Evolutionary conservation across 2,329 filamentous ascomycete species (phyloP).

Genomic region (Aspergillus sojae): DNA sequence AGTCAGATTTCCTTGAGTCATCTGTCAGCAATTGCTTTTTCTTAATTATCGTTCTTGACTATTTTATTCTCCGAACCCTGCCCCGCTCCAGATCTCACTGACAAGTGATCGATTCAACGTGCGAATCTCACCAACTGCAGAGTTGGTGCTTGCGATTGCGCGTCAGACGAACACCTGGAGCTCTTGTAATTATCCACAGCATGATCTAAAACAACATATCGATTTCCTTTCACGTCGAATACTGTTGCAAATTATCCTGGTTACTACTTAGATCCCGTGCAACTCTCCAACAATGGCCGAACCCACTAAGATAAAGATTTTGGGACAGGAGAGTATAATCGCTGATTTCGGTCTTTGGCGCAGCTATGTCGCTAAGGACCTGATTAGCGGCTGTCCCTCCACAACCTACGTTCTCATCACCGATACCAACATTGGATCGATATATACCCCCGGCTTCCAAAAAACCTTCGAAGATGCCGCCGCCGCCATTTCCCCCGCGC

Average conservation of each 20-base stretch:
- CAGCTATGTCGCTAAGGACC: slow-evolving; percentile 76
- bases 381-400: slow-evolving; percentile 74
- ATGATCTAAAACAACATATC: slow-evolving; percentile 21
- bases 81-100: neutral
- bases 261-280: neutral
- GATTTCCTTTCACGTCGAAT: slow-evolving; percentile 9
- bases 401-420: slow-evolving; percentile 97
- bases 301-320: slow-evolving; percentile 72
- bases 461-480: slow-evolving; percentile 61
- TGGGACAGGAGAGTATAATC: slow-evolving; percentile 87
- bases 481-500: slow-evolving; percentile 50
- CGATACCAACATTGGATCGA: slow-evolving; percentile 83
- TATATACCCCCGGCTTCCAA: slow-evolving; percentile 79
- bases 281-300: slow-evolving; percentile 33
- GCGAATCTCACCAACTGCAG: neutral
- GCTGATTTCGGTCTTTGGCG: slow-evolving; percentile 91
- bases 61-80: neutral
- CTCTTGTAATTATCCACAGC: slow-evolving; percentile 10
- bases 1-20: neutral
- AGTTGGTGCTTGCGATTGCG: neutral
- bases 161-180: slow-evolving; percentile 2
- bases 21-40: slow-evolving; percentile 1
- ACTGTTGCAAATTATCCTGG: slow-evolving; percentile 10
- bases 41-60: neutral
- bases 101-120: neutral